phyloP scores from a whole-genome alignment of 805 yeast species.

The Saccharomycopsis amapae region DNA sequence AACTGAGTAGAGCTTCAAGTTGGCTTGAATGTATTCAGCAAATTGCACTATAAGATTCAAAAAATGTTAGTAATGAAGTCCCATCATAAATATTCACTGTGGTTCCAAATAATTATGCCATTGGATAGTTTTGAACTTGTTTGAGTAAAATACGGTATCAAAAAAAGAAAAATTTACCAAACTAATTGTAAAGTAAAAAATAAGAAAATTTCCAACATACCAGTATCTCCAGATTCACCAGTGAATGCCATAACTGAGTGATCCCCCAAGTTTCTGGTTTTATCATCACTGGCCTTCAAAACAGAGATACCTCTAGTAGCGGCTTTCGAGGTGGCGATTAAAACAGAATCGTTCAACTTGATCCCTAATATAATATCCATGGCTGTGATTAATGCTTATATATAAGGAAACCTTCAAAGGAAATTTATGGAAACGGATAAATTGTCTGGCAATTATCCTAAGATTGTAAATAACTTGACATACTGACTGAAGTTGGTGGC shows the following conservation, averaged over 20 bases:
- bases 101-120: no score
- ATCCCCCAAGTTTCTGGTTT: conserved; percentile 65
- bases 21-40: conserved; percentile 91
- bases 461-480: no score
- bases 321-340: conserved; percentile 92
- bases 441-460: no score
- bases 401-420: no score
- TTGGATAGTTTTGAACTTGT: no score
- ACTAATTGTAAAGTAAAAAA: no score
- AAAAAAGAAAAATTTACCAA: no score
- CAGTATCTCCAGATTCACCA: conserved; percentile 94
- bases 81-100: no score
- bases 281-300: conserved; percentile 70
- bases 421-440: no score
- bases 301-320: conserved; percentile 86
- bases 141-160: no score
- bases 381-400: conserved; percentile 1
- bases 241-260: conserved; percentile 82
- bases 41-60: conserved; percentile 70
- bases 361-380: conserved; percentile 94
- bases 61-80: not conserved
- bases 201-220: conserved; percentile 23
- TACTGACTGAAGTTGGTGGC: no score
- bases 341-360: conserved; percentile 69
- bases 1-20: conserved; percentile 79